Evolutionary conservation across 768 basidiomycete genomes (phyloP).

Genomic region (Exidia glandulosa): DNA sequence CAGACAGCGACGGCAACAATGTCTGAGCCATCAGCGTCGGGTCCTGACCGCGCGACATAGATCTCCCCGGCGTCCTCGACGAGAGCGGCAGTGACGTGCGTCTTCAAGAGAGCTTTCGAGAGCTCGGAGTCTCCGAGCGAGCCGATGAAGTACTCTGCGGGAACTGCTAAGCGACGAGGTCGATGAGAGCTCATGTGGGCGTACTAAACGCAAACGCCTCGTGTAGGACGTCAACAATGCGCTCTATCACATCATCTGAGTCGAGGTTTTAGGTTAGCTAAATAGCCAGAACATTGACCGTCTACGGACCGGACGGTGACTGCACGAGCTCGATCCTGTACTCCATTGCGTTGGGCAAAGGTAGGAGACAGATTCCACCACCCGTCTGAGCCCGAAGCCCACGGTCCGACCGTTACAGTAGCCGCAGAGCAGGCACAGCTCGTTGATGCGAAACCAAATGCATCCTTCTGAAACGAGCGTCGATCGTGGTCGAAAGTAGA

Average conservation of each 20-base stretch:
- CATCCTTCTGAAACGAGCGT: no score
- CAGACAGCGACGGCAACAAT: constrained; percentile 1
- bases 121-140: background rate
- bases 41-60: background rate
- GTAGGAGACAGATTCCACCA: no score
- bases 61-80: background rate
- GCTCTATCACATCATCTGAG: background rate
- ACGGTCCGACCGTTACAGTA: no score
- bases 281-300: background rate
- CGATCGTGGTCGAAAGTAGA: no score
- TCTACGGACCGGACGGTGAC: no score
- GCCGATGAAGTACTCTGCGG: background rate
- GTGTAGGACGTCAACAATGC: background rate
- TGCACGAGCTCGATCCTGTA: no score
- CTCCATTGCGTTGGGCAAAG: no score
- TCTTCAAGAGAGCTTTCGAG: background rate
- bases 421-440: no score
- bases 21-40: no score
- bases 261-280: background rate
- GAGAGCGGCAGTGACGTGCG: background rate
- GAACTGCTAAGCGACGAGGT: background rate
- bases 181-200: no score
- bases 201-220: background rate
- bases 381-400: no score
- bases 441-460: no score